These are phyloP conservation scores for Sugiyamaella boreocaroliniensis DNA, from an alignment of 805 yeast species.

Conservation along the genomic window DNA sequence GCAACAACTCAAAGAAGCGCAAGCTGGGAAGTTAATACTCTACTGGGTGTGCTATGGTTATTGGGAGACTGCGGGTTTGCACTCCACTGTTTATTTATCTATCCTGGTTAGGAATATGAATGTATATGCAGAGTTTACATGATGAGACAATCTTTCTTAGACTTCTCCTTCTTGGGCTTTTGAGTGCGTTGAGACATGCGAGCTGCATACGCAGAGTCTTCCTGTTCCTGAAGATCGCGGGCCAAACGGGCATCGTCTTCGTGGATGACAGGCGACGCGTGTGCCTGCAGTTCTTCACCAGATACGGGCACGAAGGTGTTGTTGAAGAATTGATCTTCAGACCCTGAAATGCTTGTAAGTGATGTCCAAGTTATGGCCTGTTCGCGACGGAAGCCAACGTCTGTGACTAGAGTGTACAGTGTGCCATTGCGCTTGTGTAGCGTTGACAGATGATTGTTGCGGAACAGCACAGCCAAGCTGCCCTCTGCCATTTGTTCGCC, in stretches of 20 bases:
- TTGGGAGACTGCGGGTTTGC: neutral
- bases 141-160: slow-evolving; percentile 14
- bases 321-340: slow-evolving; percentile 59
- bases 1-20: slow-evolving; percentile 1
- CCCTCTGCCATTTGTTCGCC: slow-evolving; percentile 42
- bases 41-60: neutral
- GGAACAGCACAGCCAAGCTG: slow-evolving; percentile 63
- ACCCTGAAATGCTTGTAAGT: slow-evolving; percentile 58
- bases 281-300: slow-evolving; percentile 3
- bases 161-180: slow-evolving; percentile 7
- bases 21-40: neutral
- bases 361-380: slow-evolving; percentile 76
- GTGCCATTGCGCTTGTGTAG: slow-evolving; percentile 40
- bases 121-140: slow-evolving; percentile 6
- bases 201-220: slow-evolving; percentile 17
- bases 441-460: slow-evolving; percentile 86
- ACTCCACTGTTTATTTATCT: neutral
- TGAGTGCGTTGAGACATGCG: slow-evolving; percentile 3
- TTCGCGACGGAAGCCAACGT: slow-evolving; percentile 50
- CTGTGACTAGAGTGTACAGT: slow-evolving; percentile 66
- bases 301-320: slow-evolving; percentile 52
- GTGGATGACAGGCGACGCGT: slow-evolving; percentile 5
- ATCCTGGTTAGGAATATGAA: neutral
- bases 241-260: slow-evolving; percentile 29
- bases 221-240: slow-evolving; percentile 27